phyloP scores from a whole-genome alignment of 257 asterid genomes.

The Fraxinus americana region DNA sequence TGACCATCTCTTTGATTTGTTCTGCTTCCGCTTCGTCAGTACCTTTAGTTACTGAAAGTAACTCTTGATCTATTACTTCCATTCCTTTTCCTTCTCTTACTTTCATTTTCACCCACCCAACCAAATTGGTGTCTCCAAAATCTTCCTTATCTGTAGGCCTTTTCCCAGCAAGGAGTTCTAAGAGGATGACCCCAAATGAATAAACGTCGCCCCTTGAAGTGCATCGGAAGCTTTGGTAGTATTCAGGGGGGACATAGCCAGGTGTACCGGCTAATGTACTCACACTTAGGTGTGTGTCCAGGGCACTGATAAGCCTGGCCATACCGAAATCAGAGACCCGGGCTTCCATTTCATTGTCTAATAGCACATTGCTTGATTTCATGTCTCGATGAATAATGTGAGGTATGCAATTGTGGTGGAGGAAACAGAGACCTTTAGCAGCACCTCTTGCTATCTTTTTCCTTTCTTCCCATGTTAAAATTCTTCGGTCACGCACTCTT shows the following conservation, averaged over 20 bases:
- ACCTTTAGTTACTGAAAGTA: slow-evolving; percentile 46
- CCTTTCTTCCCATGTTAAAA: slow-evolving; percentile 77
- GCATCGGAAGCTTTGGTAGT: slow-evolving; percentile 95
- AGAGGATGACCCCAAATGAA: slow-evolving; percentile 77
- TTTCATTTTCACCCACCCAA: slow-evolving; percentile 93
- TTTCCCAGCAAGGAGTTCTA: slow-evolving; percentile 84
- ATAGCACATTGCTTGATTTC: slow-evolving; percentile 88
- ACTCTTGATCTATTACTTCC: slow-evolving; percentile 75
- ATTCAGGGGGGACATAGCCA: slow-evolving; percentile 96
- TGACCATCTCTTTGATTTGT: slow-evolving; percentile 87
- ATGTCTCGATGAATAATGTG: slow-evolving; percentile 92
- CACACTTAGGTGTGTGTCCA: slow-evolving; percentile 88
- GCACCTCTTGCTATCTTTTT: slow-evolving; percentile 89
- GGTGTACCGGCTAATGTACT: slow-evolving; percentile 95
- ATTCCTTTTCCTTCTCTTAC: slow-evolving; percentile 87
- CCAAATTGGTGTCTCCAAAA: slow-evolving; percentile 88
- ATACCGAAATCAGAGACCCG: slow-evolving; percentile 92
- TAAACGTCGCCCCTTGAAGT: slow-evolving; percentile 91
- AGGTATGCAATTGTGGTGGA: slow-evolving; percentile 97
- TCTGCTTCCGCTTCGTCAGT: slow-evolving; percentile 69
- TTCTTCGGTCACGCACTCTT: slow-evolving; percentile 36
- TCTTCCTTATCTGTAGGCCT: slow-evolving; percentile 96
- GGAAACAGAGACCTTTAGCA: slow-evolving; percentile 87
- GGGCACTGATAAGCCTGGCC: slow-evolving; percentile 90
- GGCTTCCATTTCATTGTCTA: slow-evolving; percentile 80